Conservation (phyloP, 1,284 basidiomycete genomes). For the Pyrrhoderma noxium region DNA sequence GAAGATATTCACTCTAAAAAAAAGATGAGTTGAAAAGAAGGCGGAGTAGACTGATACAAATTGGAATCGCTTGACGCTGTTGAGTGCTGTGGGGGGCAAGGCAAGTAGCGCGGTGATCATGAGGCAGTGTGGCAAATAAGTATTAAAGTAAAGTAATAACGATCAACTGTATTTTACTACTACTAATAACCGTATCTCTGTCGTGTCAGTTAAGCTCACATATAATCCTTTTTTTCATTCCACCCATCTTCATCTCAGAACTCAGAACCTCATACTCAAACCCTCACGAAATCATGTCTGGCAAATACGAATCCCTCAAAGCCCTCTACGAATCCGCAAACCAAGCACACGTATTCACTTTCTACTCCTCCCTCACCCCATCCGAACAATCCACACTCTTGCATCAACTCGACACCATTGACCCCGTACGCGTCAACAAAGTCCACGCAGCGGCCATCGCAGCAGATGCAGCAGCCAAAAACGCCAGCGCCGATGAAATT, state of each 20-base stretch:
- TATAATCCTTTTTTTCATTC: too few species aligned
- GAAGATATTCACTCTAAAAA: too few species aligned
- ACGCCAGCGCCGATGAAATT: constrained; percentile 44
- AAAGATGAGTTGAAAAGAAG: too few species aligned
- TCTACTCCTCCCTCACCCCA: constrained; percentile 71
- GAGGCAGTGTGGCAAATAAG: constrained; percentile 1
- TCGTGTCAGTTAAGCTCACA: too few species aligned
- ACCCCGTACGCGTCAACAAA: constrained; percentile 87
- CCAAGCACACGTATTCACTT: constrained; percentile 85
- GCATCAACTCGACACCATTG: constrained; percentile 73
- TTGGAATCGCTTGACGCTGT: too few species aligned
- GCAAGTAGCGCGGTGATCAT: not conserved
- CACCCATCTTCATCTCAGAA: too few species aligned
- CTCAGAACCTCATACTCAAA: too few species aligned
- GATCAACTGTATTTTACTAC: not conserved
- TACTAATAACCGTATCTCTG: not conserved
- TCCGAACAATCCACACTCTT: constrained; percentile 60
- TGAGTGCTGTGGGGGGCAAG: too few species aligned
- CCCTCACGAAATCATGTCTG: not conserved
- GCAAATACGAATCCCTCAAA: constrained; percentile 23
- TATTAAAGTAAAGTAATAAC: too few species aligned
- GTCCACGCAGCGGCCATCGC: constrained; percentile 76
- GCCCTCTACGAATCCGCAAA: constrained; percentile 68
- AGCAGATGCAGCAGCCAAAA: constrained; percentile 50
- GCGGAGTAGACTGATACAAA: too few species aligned